Base-by-base conservation (phyloP, 2,329 filamentous ascomycete genomes). In the Madurella fahalii region DNA sequence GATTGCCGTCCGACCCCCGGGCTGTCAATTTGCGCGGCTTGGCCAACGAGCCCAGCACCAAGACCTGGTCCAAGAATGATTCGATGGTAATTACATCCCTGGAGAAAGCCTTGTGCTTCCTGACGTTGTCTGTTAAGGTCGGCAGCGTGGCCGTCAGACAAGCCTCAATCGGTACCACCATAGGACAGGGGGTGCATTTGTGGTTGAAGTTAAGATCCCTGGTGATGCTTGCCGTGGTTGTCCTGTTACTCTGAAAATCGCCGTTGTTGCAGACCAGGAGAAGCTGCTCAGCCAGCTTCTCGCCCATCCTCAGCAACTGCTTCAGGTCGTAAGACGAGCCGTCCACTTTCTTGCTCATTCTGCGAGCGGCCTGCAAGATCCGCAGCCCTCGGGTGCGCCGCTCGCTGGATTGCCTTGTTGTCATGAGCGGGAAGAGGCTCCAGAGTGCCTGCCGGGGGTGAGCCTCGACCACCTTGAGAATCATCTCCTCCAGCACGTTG, bases 371-470 rank as follows among this genome's bases (percentile, higher is more conserved):
- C 49, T 76, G 70, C 4, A 86, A 65, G 51, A 86, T 77, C 40
- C 75, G 72, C 8, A 73, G 69, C 2, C 82, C 81, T 1, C 81
- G 74, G 13, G 69, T 68, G 57, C 76, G 77, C 55, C 93, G 82
- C 50, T 93, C 87, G 13, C 75, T 74, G 2, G 80, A 77, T 57
- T 90, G 85, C 32, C 81, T 88, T 0, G 90, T 89, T 54, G 93
- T 93, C 63, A 91, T 86, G 43, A 96, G 86, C 9, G 92, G 90
- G 51, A 97, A 82, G 37, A 99, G 74, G 64, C 87, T 89, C 95
- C 94, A 99, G 25, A 97, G 72, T 1, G 92, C 87, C 70, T 99
- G 94, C 57, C 89, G 90, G 0, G 94, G 93, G 69, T 96, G 89
- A n/a, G 84, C 78, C 41, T 84, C 80, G 9, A 95, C 86, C n/a